Evolutionary conservation across 2,329 filamentous ascomycete genomes (phyloP).

Genomic region (Myrmaecium sp.): DNA sequence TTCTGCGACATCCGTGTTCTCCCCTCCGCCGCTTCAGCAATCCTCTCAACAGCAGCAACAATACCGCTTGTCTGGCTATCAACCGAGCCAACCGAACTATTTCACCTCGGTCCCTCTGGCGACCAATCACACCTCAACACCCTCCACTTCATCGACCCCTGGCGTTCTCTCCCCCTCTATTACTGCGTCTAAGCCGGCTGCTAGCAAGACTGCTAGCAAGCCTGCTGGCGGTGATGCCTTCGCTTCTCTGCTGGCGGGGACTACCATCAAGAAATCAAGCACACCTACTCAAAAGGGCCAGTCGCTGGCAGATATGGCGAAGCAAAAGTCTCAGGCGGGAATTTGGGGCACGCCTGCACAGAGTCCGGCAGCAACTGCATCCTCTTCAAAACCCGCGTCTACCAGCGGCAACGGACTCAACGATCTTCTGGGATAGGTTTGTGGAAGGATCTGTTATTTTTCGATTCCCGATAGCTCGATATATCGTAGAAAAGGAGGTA

Average conservation of each 20-base stretch:
- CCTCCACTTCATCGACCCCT: constrained; percentile 23
- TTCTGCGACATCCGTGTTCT: constrained; percentile 17
- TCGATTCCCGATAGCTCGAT: no score
- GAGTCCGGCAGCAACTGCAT: background rate
- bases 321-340: constrained; percentile 87
- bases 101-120: constrained; percentile 58
- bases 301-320: constrained; percentile 86
- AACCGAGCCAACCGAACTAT: constrained; percentile 78
- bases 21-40: constrained; percentile 13
- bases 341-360: constrained; percentile 68
- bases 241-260: constrained; percentile 67
- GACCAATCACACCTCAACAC: constrained; percentile 10
- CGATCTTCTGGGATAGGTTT: constrained; percentile 4
- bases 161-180: constrained; percentile 22
- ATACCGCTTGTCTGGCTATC: constrained; percentile 47
- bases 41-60: constrained; percentile 31
- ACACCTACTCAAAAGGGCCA: constrained; percentile 47
- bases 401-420: constrained; percentile 4
- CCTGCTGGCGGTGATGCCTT: constrained; percentile 65
- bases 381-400: background rate
- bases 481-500: no score
- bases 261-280: constrained; percentile 56
- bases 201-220: constrained; percentile 26
- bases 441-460: no score
- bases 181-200: constrained; percentile 21